These are phyloP conservation scores for Cercophora sp. DNA, from an alignment of 495 filamentous ascomycete species.

Conservation along the genomic window DNA sequence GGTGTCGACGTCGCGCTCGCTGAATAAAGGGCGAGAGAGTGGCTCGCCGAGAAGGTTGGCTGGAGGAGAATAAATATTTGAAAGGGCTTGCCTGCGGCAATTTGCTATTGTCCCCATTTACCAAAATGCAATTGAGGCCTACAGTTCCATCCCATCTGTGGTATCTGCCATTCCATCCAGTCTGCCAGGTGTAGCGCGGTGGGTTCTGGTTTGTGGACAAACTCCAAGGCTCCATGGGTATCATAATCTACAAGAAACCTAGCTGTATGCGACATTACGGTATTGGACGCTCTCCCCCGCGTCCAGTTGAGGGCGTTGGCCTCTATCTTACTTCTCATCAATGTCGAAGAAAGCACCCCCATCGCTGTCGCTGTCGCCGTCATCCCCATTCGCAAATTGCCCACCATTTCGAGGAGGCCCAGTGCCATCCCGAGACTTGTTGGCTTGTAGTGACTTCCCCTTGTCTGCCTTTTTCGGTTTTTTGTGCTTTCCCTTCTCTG, in stretches of 20 bases:
- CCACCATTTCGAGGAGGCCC: too few species aligned
- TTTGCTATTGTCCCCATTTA: too few species aligned
- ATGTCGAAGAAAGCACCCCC: slow-evolving; percentile 33
- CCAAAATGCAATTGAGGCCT: not conserved
- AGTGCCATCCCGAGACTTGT: too few species aligned
- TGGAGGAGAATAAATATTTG: too few species aligned
- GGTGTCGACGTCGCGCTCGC: too few species aligned
- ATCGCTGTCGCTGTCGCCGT: slow-evolving; percentile 20
- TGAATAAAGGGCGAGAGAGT: too few species aligned
- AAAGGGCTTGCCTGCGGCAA: too few species aligned
- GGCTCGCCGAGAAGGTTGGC: too few species aligned
- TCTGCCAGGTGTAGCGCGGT: not conserved
- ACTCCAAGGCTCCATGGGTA: slow-evolving; percentile 1
- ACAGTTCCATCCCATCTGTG: not conserved
- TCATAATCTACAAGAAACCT: slow-evolving; percentile 9
- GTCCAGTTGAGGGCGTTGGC: too few species aligned
- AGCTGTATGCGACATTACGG: not conserved
- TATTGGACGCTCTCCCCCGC: too few species aligned
- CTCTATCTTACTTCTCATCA: not conserved
- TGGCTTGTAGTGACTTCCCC: not conserved
- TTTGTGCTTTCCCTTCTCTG: not conserved
- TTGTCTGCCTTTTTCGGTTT: not conserved
- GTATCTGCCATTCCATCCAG: not conserved
- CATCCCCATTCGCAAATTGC: too few species aligned
- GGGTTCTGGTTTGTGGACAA: not conserved